These are phyloP conservation scores for Fraxinus sp. DNA, from an alignment of 305 asterid genomes.

Conservation along the genomic window DNA sequence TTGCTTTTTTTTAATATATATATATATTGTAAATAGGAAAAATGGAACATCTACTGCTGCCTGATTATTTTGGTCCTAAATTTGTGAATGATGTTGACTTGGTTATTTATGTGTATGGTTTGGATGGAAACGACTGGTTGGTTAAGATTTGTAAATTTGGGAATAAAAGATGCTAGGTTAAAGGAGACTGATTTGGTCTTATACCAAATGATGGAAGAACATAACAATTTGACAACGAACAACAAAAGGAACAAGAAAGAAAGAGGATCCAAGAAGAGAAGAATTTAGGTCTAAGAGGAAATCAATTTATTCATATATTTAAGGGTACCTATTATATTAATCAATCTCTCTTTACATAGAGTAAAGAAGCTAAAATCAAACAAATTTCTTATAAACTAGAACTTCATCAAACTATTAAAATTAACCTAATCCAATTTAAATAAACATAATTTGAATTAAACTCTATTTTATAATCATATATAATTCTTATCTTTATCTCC, in stretches of 20 bases:
- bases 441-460: not conserved
- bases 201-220: not conserved
- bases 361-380: not conserved
- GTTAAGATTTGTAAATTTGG: not conserved
- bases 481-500: not conserved
- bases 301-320: not conserved
- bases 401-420: too few relatives aligned
- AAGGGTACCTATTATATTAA: not conserved
- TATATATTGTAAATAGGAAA: not conserved
- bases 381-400: not conserved
- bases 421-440: too few relatives aligned
- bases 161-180: not conserved
- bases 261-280: not conserved
- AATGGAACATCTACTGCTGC: not conserved
- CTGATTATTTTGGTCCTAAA: not conserved
- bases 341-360: not conserved
- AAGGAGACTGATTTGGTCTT: not conserved
- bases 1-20: too few relatives aligned
- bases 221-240: not conserved
- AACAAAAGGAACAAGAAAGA: not conserved
- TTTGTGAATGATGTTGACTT: not conserved
- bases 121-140: not conserved
- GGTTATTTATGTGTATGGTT: not conserved
- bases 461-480: not conserved
- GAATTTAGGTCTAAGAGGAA: not conserved